A percentile compares a stretch with the other conserved stretches of the same genome.
Evolutionary conservation across 371 early-diverging fungal species (phyloP).

Genomic region (Apophysomyces ossiformis): DNA sequence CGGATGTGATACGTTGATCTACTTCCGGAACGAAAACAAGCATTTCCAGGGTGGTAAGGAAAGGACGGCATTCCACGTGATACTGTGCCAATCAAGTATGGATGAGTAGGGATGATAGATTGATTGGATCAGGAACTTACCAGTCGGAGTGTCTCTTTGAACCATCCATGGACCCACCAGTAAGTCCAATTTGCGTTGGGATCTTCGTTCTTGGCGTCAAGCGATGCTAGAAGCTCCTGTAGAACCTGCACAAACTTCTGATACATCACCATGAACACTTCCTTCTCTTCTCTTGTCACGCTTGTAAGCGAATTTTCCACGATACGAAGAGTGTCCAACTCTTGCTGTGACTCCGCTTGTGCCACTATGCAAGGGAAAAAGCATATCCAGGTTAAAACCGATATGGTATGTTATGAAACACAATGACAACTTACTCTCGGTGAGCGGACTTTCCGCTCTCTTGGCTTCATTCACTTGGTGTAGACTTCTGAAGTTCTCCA

Average conservation of each 20-base stretch:
- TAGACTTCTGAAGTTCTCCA: constrained; percentile 42
- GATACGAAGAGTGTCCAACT: constrained; percentile 57
- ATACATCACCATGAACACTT: constrained; percentile 77
- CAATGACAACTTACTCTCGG: constrained; percentile 36
- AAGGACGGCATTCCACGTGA: constrained; percentile 65
- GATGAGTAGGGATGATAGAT: neutral
- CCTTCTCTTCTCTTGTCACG: constrained; percentile 81
- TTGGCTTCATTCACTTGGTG: constrained; percentile 44
- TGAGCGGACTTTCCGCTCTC: constrained; percentile 28
- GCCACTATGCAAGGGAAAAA: constrained; percentile 27
- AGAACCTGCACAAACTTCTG: constrained; percentile 74
- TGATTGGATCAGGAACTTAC: constrained; percentile 30
- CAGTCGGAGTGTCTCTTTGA: constrained; percentile 77
- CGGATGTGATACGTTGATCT: constrained; percentile 53
- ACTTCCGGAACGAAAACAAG: constrained; percentile 71
- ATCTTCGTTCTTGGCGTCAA: constrained; percentile 48
- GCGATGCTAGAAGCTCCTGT: constrained; percentile 41
- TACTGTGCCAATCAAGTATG: constrained; percentile 45
- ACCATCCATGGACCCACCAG: constrained; percentile 84
- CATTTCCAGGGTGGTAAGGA: constrained; percentile 68
- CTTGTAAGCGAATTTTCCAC: constrained; percentile 68
- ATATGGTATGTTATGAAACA: neutral
- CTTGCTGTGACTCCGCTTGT: constrained; percentile 53
- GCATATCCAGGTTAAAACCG: neutral
- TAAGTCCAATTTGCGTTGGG: constrained; percentile 57